A percentile compares a stretch with the other conserved stretches of the same genome.
phyloP scores from a whole-genome alignment of 805 yeast genomes.

The Pichia deserticola region DNA sequence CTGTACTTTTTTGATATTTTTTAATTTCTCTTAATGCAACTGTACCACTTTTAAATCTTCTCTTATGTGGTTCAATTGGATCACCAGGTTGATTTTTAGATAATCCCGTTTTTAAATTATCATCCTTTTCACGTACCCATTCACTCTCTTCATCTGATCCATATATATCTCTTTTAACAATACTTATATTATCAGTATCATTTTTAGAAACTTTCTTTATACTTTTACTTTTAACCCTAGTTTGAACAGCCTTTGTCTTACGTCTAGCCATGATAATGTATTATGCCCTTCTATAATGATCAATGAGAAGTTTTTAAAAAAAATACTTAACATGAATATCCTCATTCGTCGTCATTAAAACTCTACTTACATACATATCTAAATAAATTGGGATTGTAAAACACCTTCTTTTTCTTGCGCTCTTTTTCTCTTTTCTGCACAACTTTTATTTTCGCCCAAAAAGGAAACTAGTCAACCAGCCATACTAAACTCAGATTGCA shows the following conservation, averaged over 20 bases:
- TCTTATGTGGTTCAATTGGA: slow-evolving; percentile 31
- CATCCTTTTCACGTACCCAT: neutral
- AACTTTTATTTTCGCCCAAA: neutral
- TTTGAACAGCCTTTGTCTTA: neutral
- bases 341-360: too few relatives aligned
- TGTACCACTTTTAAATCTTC: slow-evolving; percentile 55
- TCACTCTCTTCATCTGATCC: slow-evolving; percentile 3
- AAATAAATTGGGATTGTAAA: too few relatives aligned
- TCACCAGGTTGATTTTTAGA: slow-evolving; percentile 49
- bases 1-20: slow-evolving; percentile 60
- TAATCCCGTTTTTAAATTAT: slow-evolving; percentile 24
- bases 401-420: neutral
- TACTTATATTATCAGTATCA: neutral
- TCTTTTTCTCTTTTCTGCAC: neutral
- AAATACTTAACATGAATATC: too few relatives aligned
- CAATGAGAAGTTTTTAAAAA: too few relatives aligned
- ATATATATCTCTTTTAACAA: slow-evolving; percentile 5
- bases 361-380: too few relatives aligned
- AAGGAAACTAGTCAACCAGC: neutral
- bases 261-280: neutral
- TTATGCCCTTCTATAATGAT: too few relatives aligned
- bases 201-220: neutral
- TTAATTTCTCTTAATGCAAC: slow-evolving; percentile 62
- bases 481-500: too few relatives aligned
- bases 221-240: neutral